Base-by-base conservation (phyloP, 139 green algal genomes). In the Asterochloris erici region DNA sequence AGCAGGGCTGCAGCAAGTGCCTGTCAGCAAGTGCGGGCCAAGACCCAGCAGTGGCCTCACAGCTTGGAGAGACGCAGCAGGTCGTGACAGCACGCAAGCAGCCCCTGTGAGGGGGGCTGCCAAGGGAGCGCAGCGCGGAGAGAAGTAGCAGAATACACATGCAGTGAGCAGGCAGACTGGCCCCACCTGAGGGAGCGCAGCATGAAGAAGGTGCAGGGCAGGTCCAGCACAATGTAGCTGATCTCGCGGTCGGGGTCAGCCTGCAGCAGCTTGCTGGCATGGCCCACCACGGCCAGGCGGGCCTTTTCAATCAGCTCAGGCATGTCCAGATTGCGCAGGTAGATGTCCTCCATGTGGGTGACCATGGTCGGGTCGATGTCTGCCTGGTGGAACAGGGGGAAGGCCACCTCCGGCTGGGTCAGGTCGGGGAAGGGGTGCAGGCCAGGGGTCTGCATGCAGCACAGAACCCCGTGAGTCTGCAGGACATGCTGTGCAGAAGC, bases 161-260 rank as follows among this genome's bases (percentile, higher is more conserved):
- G 66, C 66, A 54, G 38, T 54, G 38, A 54, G 66, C 19, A 73
- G 23, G 66, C 66, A 24, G 2, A 73, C 23, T 54, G 17, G 66
- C 66, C 6, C 12, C 47, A 90, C 87, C 81, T 87, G 78, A 87
- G 68, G 29, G 83, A 79, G 68, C 85, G 81, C 82, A 95, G 81
- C 73, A 84, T 84, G 70, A 94, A 89, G 86, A 95, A 95, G 68
- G 90, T 89, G 82, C 90, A 94, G 17, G 91, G 91, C 85, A 95
- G 74, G 86, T 95, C 90, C 29, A 95, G 82, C 14, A 92, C 86
- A 0, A 95, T 74, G 64, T 86, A 85, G 27, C 86, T 79, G 24
- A 89, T 83, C 11, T 71, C 66, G 13, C 78, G 69, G 21, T 81
- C 79, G 12, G 83, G 81, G 64, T 90, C 85, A 47, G 85, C 82